These are phyloP conservation scores for Phytophthora pistaciae DNA, from an alignment of 352 stramenopile genomes.

Conservation along the genomic window DNA sequence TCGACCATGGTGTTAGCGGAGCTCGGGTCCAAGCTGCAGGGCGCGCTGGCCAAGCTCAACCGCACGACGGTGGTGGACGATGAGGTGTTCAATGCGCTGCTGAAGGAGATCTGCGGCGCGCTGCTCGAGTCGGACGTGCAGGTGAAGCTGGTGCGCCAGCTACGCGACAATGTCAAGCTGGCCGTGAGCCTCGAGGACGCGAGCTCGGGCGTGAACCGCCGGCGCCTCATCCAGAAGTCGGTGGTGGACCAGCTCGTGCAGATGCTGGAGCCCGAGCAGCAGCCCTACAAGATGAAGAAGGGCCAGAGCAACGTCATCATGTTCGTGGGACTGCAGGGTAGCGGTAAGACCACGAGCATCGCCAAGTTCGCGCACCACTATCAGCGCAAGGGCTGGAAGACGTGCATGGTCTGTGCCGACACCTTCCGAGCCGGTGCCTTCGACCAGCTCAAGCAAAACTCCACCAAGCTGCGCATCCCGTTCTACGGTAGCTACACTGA, in stretches of 20 bases:
- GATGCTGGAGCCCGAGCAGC: slow-evolving; percentile 89
- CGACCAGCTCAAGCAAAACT: slow-evolving; percentile 99
- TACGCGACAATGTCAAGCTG: slow-evolving; percentile 92
- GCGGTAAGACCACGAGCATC: slow-evolving; percentile 99
- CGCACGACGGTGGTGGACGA: slow-evolving; percentile 91
- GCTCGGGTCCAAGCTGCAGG: slow-evolving; percentile 89
- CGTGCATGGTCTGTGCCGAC: slow-evolving; percentile 99
- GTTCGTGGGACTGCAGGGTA: slow-evolving; percentile 95
- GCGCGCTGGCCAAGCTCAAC: slow-evolving; percentile 89
- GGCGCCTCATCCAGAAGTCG: slow-evolving; percentile 91
- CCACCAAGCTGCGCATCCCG: slow-evolving; percentile 97
- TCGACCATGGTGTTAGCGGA: slow-evolving; percentile 89
- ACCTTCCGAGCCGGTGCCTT: slow-evolving; percentile 99
- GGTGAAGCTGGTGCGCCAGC: slow-evolving; percentile 88
- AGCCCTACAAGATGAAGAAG: slow-evolving; percentile 93
- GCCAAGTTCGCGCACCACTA: slow-evolving; percentile 99
- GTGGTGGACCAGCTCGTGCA: slow-evolving; percentile 91
- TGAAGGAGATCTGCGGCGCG: slow-evolving; percentile 93
- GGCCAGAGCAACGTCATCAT: slow-evolving; percentile 94
- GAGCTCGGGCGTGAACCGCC: slow-evolving; percentile 82
- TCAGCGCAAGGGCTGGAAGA: slow-evolving; percentile 98
- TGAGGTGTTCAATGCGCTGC: slow-evolving; percentile 87
- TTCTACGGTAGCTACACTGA: slow-evolving; percentile 99
- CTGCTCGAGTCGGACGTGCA: slow-evolving; percentile 93
- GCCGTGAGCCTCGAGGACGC: slow-evolving; percentile 86